These are phyloP conservation scores for Ochromonadaceae sp. DNA, from an alignment of 352 stramenopile species.

Conservation along the genomic window DNA sequence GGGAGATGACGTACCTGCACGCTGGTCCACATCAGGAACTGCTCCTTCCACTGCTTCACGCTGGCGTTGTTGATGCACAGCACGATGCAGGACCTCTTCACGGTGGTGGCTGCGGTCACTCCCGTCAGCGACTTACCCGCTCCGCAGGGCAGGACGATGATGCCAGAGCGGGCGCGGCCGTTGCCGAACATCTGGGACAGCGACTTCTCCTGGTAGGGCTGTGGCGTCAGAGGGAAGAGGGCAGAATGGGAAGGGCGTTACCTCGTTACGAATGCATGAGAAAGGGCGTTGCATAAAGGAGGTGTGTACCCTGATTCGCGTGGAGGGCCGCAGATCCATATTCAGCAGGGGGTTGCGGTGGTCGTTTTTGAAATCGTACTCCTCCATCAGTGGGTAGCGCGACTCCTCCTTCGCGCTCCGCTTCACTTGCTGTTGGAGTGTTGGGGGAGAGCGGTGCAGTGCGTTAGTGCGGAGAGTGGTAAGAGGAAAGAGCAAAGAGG, in stretches of 20 bases:
- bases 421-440: conserved; percentile 79
- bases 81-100: conserved; percentile 93
- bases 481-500: too few relatives aligned
- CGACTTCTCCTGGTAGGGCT: conserved; percentile 92
- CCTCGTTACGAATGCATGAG: too few relatives aligned
- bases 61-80: conserved; percentile 92
- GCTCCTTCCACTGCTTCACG: conserved; percentile 93
- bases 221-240: too few relatives aligned
- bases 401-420: conserved; percentile 71
- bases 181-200: conserved; percentile 99
- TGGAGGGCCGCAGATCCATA: conserved; percentile 53
- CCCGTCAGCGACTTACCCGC: conserved; percentile 80
- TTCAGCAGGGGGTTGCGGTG: conserved; percentile 46
- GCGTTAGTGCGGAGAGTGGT: too few relatives aligned
- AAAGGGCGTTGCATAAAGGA: too few relatives aligned
- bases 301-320: conserved; percentile 28
- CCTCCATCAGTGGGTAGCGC: conserved; percentile 97
- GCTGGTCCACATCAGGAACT: conserved; percentile 96
- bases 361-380: conserved; percentile 95
- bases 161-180: conserved; percentile 89
- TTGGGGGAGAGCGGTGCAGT: too few relatives aligned
- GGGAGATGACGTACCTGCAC: background rate
- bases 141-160: conserved; percentile 97
- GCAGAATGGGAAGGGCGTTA: too few relatives aligned
- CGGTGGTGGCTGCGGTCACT: conserved; percentile 84